Evolutionary conservation across 192 early-diverging fungal species (phyloP).

Genomic region (Coemansia pectinata): DNA sequence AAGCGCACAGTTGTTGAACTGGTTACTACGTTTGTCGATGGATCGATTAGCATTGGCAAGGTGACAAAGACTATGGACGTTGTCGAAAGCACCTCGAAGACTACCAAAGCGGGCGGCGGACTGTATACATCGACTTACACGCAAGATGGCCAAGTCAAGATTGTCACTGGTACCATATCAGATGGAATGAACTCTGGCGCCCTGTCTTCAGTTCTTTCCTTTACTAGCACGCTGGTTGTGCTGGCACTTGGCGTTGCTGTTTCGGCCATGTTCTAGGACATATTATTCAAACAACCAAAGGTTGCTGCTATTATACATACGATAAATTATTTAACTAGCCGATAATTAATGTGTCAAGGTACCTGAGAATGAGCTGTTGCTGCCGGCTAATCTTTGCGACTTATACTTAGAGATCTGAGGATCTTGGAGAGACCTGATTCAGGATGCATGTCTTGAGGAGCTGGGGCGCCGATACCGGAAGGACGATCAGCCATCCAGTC

Average conservation of each 20-base stretch:
- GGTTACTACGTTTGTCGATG: conserved; percentile 35
- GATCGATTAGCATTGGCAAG: conserved; percentile 12
- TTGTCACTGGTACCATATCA: conserved; percentile 20
- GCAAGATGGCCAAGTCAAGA: conserved; percentile 25
- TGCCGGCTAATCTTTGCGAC: conserved; percentile 4
- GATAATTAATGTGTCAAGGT: not conserved
- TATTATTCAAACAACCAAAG: not conserved
- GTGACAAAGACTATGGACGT: conserved; percentile 17
- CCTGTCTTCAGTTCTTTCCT: not conserved
- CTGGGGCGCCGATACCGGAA: conserved; percentile 34
- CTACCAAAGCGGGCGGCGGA: not conserved
- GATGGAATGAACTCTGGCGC: conserved; percentile 3
- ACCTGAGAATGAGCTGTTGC: not conserved
- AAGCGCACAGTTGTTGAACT: conserved; percentile 31
- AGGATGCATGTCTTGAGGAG: conserved; percentile 23
- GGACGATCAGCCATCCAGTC: conserved; percentile 51
- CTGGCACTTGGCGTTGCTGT: not conserved
- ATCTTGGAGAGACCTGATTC: conserved; percentile 31
- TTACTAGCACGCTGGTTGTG: not conserved
- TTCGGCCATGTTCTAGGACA: not conserved
- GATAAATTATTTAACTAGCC: not conserved
- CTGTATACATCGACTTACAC: conserved; percentile 31
- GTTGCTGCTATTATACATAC: not conserved
- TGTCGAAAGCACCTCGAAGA: not conserved
- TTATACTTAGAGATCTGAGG: conserved; percentile 18